Base-by-base conservation (phyloP, 1,139 yeast genomes). In the Candida tropicalis region DNA sequence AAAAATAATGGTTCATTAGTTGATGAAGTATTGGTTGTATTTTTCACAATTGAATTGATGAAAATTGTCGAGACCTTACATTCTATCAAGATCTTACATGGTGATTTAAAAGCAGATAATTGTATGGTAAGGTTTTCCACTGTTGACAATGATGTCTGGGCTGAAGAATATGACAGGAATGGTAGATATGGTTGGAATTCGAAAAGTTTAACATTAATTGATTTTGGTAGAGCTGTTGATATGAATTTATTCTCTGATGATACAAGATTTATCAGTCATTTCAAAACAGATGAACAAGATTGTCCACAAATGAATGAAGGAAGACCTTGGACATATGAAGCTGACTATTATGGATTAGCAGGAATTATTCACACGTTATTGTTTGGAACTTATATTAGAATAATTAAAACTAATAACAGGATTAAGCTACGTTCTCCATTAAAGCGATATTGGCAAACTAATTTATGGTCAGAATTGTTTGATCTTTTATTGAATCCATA, bases 261-360 rank as follows among this genome's bases (percentile, higher is more conserved):
- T 38, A 79, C 78, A 0, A 71, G 72, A 48, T 90, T 89, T 60
- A 63, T 66, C 25, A 74, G 84, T 12, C 72, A 75, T 51, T 85
- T 89, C 87, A 72, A 72, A 38, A 70, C 83, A 1, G 89, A 84
- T 55, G 73, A 74, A 42, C 93, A 84, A 54, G 96, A 88, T 55
- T 88, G 96, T 58, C 80, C 81, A 3, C 88, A 85, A 55, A 82
- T 87, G 84, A 70, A 81, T 44, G 66, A 75, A 3, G 71, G 77
- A 2, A 57, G 70, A 39, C 75, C 86, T 0, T 91, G 96, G 96
- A 77, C 81, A 2, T 88, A 76, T 57, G 91, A 90, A 56, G 84
- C 87, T 3, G 98, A 91, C 63, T 89, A 89, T 59, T 87, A 78
- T 58, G 97, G 97, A 0, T 52, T 88, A 22, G 97, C 97, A 0